phyloP scores from a whole-genome alignment of 2,329 filamentous ascomycete species.

The Neopestalotiopsis sp. region DNA sequence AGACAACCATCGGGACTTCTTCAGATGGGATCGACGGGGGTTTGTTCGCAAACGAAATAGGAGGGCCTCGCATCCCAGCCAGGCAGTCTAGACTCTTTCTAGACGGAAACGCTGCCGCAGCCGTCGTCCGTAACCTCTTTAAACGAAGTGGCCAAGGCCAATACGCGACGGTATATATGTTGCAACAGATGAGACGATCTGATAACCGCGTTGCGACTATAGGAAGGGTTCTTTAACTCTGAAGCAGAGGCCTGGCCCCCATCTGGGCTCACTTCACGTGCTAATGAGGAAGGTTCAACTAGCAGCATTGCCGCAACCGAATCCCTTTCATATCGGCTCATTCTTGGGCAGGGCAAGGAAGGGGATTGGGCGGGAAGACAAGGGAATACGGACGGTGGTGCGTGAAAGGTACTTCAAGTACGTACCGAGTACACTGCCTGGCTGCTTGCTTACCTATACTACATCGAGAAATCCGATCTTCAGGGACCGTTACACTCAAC shows the following conservation, averaged over 20 bases:
- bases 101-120: background rate
- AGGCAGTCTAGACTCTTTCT: background rate
- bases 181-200: constrained; percentile 8
- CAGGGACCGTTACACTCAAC: constrained; percentile 5
- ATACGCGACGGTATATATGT: constrained; percentile 10
- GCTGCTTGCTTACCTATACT: background rate
- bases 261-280: background rate
- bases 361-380: background rate
- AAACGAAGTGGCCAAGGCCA: background rate
- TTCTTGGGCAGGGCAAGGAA: background rate
- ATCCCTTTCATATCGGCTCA: background rate
- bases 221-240: background rate
- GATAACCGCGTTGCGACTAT: background rate
- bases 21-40: background rate
- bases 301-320: background rate
- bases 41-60: background rate
- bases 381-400: background rate
- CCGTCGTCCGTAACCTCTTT: background rate
- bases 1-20: background rate
- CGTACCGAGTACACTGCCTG: background rate
- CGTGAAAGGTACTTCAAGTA: background rate
- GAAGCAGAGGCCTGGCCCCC: background rate
- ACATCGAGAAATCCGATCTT: background rate
- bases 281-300: constrained; percentile 2
- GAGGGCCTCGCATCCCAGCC: background rate